Evolutionary conservation across 108 stramenopile genomes (phyloP).

Genomic region (Conticribra guillardii): DNA sequence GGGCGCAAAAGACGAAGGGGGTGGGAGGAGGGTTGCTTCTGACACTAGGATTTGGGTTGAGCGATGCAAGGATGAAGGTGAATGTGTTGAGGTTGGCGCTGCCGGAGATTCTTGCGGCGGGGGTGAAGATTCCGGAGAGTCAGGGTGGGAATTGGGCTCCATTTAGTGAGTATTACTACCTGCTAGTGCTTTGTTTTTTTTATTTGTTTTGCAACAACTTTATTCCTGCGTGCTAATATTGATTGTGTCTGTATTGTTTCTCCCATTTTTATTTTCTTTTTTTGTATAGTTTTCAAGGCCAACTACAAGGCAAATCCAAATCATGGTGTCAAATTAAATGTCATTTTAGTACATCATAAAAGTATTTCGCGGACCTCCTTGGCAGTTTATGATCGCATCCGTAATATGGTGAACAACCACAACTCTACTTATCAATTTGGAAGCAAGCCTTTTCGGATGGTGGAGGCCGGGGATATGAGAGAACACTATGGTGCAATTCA

Average conservation of each 20-base stretch:
- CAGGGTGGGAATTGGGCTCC: constrained; percentile 65
- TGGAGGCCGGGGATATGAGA: constrained; percentile 46
- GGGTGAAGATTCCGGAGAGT: constrained; percentile 48
- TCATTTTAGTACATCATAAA: constrained; percentile 51
- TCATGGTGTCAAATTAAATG: constrained; percentile 47
- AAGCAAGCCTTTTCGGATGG: constrained; percentile 38
- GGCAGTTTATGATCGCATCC: constrained; percentile 44
- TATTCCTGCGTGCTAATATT: too few species aligned
- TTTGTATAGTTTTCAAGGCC: constrained; percentile 32
- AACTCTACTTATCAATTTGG: constrained; percentile 53
- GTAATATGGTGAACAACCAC: constrained; percentile 46
- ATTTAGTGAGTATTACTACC: constrained; percentile 32
- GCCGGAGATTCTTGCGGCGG: constrained; percentile 58
- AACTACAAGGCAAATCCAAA: constrained; percentile 57
- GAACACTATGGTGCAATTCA: constrained; percentile 57
- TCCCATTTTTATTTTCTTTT: too few species aligned
- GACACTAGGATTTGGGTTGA: constrained; percentile 51
- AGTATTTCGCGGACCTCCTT: constrained; percentile 29
- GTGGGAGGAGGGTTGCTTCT: constrained; percentile 56
- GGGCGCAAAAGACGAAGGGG: constrained; percentile 61
- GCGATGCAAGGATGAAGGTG: constrained; percentile 37
- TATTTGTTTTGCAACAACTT: too few species aligned
- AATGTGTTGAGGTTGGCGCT: constrained; percentile 48
- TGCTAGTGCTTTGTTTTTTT: too few species aligned
- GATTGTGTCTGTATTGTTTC: too few species aligned